These are phyloP conservation scores for Kregervanrija fluxuum DNA, from an alignment of 805 yeast genomes.

Conservation along the genomic window DNA sequence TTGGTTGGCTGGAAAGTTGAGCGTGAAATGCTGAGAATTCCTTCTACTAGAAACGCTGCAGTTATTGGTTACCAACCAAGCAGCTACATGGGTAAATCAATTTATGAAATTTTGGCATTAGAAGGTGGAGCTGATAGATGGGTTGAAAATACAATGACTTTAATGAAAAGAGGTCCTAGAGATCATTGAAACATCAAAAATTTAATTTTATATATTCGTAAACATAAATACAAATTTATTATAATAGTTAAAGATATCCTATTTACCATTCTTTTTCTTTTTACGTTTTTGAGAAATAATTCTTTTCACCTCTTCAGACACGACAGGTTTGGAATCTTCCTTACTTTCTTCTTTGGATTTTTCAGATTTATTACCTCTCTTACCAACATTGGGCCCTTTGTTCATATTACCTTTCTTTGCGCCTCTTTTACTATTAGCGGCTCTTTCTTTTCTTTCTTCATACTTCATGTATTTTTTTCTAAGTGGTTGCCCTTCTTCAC, in stretches of 20 bases:
- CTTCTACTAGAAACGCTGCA: slow-evolving; percentile 91
- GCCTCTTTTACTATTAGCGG: slow-evolving; percentile 7
- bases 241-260: not conserved
- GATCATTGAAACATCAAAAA: slow-evolving; percentile 36
- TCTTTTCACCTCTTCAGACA: slow-evolving; percentile 51
- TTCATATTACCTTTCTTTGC: slow-evolving; percentile 11
- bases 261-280: slow-evolving; percentile 38
- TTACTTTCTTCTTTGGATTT: slow-evolving; percentile 9
- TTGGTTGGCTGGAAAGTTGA: slow-evolving; percentile 79
- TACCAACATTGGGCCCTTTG: slow-evolving; percentile 10
- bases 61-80: slow-evolving; percentile 54
- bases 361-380: not conserved
- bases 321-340: slow-evolving; percentile 14
- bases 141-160: slow-evolving; percentile 71
- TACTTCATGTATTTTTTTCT: slow-evolving; percentile 19
- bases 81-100: slow-evolving; percentile 24
- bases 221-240: not conserved
- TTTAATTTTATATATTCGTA: not conserved
- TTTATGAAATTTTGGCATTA: slow-evolving; percentile 54
- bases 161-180: slow-evolving; percentile 66
- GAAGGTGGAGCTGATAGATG: slow-evolving; percentile 92
- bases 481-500: slow-evolving; percentile 15
- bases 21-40: slow-evolving; percentile 83
- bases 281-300: slow-evolving; percentile 65
- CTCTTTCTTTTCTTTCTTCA: slow-evolving; percentile 20